Conservation (phyloP, 352 stramenopile genomes). For the Pythium sukuiense region DNA sequence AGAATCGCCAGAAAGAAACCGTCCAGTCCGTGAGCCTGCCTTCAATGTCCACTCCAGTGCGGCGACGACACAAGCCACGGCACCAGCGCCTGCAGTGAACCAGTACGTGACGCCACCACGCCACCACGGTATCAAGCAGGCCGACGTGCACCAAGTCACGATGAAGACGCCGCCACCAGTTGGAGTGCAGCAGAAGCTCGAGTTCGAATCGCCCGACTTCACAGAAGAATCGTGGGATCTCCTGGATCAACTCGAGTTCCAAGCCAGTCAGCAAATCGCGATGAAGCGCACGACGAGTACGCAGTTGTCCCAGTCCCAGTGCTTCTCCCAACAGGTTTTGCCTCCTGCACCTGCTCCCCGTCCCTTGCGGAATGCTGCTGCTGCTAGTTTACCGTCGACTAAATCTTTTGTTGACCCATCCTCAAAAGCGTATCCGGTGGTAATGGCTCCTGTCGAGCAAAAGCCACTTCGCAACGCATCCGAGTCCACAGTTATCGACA, state of each 20-base stretch:
- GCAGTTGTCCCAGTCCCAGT: slow-evolving; percentile 18
- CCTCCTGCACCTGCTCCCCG: slow-evolving; percentile 23
- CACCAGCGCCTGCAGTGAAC: background rate
- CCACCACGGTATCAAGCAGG: background rate
- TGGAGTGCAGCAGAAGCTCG: slow-evolving; percentile 28
- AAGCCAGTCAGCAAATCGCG: slow-evolving; percentile 49
- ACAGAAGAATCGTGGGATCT: slow-evolving; percentile 79
- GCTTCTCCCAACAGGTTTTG: slow-evolving; percentile 31
- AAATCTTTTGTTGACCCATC: slow-evolving; percentile 29
- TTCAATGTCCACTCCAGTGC: background rate
- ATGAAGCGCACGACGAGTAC: slow-evolving; percentile 6
- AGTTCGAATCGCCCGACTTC: slow-evolving; percentile 63
- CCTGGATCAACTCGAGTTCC: slow-evolving; percentile 64
- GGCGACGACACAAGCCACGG: slow-evolving; percentile 4
- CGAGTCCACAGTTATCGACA: slow-evolving; percentile 12
- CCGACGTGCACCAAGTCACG: background rate
- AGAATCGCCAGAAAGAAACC: background rate
- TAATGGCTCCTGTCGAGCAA: background rate
- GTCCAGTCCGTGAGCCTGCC: background rate
- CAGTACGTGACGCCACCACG: slow-evolving; percentile 19
- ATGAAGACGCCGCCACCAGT: slow-evolving; percentile 14
- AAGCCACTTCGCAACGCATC: background rate
- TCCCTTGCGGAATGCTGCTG: slow-evolving; percentile 18
- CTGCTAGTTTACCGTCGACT: slow-evolving; percentile 19
- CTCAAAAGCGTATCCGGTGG: slow-evolving; percentile 19